Evolutionary conservation across 2,329 filamentous ascomycete species (phyloP), one percentile per base, ranked within the genome.

Genomic region (Venturia pyrina): DNA sequence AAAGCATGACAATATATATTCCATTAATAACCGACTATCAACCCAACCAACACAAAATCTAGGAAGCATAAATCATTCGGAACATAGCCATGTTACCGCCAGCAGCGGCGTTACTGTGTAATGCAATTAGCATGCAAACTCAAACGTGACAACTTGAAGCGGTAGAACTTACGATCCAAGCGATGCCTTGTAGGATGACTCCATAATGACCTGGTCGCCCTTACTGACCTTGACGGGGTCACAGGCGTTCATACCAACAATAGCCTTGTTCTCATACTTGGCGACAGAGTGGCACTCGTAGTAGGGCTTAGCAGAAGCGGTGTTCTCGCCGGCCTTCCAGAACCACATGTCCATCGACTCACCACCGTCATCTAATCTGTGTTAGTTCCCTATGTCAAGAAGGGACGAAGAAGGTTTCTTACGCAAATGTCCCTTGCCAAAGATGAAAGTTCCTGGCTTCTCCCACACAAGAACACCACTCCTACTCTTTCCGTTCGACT

Each of bases 341-440:
- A 63, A 41, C 44, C 43, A 40, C 62, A 64, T 64, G 1, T 53
- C 6, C 62, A 64, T 64, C 5, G 21, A n/a, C 2, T 13, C 24
- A 8, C 62, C 62, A 24, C 62, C 44, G 17, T 56, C 44, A 10
- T 64, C 62, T 64, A 24, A 28, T 28, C 28, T 28, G 28, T 4
- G 2, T 28, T 28, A 28, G 28, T 28, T 28, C 4, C 28, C 28
- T 28, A 28, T 4, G 4, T 28, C 28, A 28, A 28, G 2, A 28
- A 28, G 28, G 28, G 28, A 28, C 28, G 28, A 4, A 28, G 28
- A 28, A 28, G 28, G 4, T 2, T 28, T 28, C 62, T 50, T 64
- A 64, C 62, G 62, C 62, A 64, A 41, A 24, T 64, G 62, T 6
- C 62, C 62, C 62, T 64, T 64, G 28, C 2, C 28, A 28, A 28